Conservation (phyloP, 306 rosid species). For the Chamaecrista fasciculata region DNA sequence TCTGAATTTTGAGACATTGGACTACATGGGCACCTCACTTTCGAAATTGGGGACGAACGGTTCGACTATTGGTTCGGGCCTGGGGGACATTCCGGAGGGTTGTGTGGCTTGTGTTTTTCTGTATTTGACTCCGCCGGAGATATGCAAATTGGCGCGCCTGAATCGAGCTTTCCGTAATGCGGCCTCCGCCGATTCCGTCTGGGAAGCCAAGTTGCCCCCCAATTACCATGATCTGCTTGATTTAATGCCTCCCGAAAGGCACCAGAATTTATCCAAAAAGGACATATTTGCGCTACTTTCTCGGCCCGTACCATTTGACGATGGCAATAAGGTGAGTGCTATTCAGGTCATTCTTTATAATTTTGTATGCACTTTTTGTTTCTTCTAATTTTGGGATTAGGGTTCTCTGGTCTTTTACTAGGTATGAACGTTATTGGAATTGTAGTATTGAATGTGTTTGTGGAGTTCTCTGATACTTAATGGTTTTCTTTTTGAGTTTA, state of each 20-base stretch:
- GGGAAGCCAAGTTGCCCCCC: conserved; percentile 78
- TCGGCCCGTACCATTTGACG: conserved; percentile 56
- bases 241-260: conserved; percentile 54
- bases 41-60: conserved; percentile 69
- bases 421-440: background rate
- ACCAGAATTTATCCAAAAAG: conserved; percentile 62
- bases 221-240: conserved; percentile 73
- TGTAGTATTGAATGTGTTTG: background rate
- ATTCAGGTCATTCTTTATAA: background rate
- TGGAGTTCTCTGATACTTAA: background rate
- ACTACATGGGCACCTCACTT: conserved; percentile 70
- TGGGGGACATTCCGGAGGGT: conserved; percentile 88
- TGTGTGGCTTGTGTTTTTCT: conserved; percentile 87
- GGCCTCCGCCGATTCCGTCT: conserved; percentile 80
- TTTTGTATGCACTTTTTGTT: background rate
- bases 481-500: conserved; percentile 29
- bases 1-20: background rate
- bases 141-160: conserved; percentile 82
- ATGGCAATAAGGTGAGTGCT: conserved; percentile 61
- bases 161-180: conserved; percentile 84
- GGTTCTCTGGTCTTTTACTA: background rate
- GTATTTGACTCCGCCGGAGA: conserved; percentile 80
- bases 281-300: conserved; percentile 69
- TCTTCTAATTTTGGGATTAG: conserved; percentile 2
- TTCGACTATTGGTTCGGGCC: conserved; percentile 52